Evolutionary conservation across 208 protist genomes (phyloP), one percentile per base, ranked within the genome.

Genomic region (Leishmania amazonensis): DNA sequence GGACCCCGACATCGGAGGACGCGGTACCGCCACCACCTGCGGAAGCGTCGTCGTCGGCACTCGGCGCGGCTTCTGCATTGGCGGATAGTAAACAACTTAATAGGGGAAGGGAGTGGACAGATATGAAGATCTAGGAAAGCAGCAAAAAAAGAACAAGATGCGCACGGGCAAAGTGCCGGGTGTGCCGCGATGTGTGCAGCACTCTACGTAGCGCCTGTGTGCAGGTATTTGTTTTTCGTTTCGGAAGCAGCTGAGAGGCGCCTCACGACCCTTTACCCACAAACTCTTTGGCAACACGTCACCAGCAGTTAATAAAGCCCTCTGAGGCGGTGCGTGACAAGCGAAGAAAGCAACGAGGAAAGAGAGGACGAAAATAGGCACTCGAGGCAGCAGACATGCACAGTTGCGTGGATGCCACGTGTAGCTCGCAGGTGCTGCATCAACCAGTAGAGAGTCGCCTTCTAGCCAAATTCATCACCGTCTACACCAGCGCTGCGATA

Each of bases 1-100:
- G 24, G 24, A 11, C 19, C 62, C 31, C 1, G 64, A 35, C 2
- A 9, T 53, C n/a, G 64, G 76, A 17, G 76, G 76, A 51, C 47
- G 42, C 62, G 76, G 76, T 31, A n/a, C 38, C 45, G 54, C 40
- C 53, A n/a, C 28, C 53, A 31, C 28, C 42, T n/a, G 60, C n/a
- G 57, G 35, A 49, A 38, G 53, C 28, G 64, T 5, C 47, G 28
- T 19, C 24, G 60, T 45, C 4, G 64, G 28, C 5, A 11, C 76
- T 15, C 45, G 15, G 15, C 42, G 76, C 47, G 38, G 58, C 45
- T 75, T 81, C 67, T 74, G 68, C 78, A 75, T 74, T 40, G 28
- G 31, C 64, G 28, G 40, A 31, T 67, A 47, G 21, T 40, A 31
- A 65, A 8, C 49, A 17, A 13, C 17, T 24, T 6, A 45, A 40